Percentiles rank a stretch among this genome's conserved stretches.
phyloP scores from a whole-genome alignment of 179 eudicot genomes.

The Actinidia chinensis region DNA sequence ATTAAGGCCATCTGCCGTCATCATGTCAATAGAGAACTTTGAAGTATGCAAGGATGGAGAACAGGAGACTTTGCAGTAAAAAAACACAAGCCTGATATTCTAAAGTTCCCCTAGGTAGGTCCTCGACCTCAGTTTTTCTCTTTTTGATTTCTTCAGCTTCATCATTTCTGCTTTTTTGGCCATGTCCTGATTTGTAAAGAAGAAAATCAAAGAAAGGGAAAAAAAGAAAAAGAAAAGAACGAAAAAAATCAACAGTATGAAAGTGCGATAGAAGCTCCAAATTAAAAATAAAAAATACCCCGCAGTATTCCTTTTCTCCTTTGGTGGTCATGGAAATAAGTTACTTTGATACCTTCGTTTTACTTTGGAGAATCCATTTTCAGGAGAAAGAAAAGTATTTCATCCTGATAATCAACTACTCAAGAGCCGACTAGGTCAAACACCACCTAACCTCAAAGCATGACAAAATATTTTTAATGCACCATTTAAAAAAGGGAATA shows the following conservation, averaged over 20 bases:
- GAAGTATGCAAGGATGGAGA: conserved; percentile 10
- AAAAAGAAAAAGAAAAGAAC: background rate
- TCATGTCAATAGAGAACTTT: background rate
- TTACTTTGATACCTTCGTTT: background rate
- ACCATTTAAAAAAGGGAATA: background rate
- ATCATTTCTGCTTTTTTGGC: conserved; percentile 97
- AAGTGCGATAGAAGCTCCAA: background rate
- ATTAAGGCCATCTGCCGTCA: background rate
- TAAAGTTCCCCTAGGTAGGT: conserved; percentile 75
- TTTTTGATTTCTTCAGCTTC: conserved; percentile 72
- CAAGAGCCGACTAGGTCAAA: background rate
- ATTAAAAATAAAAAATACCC: background rate
- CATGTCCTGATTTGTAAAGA: conserved; percentile 60
- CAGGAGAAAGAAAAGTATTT: background rate
- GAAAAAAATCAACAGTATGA: background rate
- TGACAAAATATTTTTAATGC: background rate
- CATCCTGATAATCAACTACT: background rate
- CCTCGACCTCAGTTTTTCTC: conserved; percentile 60
- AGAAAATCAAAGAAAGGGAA: background rate
- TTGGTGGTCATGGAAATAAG: background rate
- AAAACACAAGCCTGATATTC: conserved; percentile 72
- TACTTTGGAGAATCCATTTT: background rate
- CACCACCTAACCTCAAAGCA: no score
- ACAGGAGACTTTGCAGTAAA: background rate
- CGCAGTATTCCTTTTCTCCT: background rate